Evolutionary conservation across 2,329 filamentous ascomycete species (phyloP).

Genomic region (Penicillium nordicum): DNA sequence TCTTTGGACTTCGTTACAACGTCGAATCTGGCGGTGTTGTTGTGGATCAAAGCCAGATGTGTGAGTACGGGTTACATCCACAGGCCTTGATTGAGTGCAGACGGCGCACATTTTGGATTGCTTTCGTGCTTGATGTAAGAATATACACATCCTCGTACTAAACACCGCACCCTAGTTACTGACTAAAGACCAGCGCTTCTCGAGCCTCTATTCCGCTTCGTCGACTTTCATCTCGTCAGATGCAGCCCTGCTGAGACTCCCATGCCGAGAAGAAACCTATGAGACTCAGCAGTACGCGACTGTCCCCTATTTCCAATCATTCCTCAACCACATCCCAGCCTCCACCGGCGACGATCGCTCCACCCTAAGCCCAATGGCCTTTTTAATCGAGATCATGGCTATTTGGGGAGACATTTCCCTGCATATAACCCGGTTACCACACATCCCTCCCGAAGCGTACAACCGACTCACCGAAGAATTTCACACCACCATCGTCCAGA

Average conservation of each 20-base stretch:
- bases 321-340: conserved; percentile 42
- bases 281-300: conserved; percentile 57
- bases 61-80: conserved; percentile 58
- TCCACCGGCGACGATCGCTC: conserved; percentile 39
- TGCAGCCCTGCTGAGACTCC: conserved; percentile 65
- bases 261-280: conserved; percentile 59
- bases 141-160: conserved; percentile 11
- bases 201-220: conserved; percentile 55
- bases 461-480: conserved; percentile 49
- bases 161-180: conserved; percentile 14
- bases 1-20: conserved; percentile 61
- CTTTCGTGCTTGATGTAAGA: conserved; percentile 64
- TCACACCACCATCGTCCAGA: conserved; percentile 51
- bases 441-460: conserved; percentile 45
- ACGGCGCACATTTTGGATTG: conserved; percentile 69
- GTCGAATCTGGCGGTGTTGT: conserved; percentile 55
- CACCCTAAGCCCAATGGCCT: conserved; percentile 53
- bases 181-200: conserved; percentile 50
- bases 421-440: conserved; percentile 54
- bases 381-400: conserved; percentile 60
- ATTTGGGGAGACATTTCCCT: conserved; percentile 65
- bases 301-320: conserved; percentile 60
- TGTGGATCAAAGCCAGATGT: conserved; percentile 45
- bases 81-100: conserved; percentile 62
- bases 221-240: conserved; percentile 58